Conservation (phyloP, 2,329 filamentous ascomycete species). For the Diaporthe amygdali region DNA sequence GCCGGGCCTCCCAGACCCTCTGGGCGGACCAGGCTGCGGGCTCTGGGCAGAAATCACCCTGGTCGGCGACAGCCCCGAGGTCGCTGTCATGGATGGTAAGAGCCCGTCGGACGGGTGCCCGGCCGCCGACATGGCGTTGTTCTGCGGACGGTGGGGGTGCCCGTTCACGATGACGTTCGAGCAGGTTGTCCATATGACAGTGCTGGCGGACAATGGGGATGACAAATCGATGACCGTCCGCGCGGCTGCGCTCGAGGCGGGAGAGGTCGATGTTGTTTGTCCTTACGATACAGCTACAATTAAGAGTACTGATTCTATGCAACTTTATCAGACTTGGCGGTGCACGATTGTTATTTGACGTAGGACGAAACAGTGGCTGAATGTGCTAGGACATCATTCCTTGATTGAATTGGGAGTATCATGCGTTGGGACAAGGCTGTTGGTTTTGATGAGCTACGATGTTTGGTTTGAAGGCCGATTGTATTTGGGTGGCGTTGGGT, state of each 20-base stretch:
- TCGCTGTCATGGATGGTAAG: neutral
- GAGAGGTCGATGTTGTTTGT: neutral
- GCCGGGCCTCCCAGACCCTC: neutral
- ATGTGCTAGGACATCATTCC: no score
- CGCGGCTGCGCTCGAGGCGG: neutral
- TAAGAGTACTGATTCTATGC: neutral
- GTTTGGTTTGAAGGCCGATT: no score
- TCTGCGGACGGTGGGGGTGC: neutral
- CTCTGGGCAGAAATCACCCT: neutral
- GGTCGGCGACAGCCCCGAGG: neutral
- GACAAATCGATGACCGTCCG: neutral
- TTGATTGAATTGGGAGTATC: no score
- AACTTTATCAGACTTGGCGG: neutral
- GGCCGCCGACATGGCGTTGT: neutral
- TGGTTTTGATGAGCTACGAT: no score
- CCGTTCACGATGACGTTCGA: neutral
- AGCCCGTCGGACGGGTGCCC: neutral
- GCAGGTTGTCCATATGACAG: neutral
- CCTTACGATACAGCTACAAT: neutral
- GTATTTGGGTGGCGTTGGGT: no score
- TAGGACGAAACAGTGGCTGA: no score
- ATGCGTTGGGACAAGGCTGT: no score
- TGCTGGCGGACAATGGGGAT: neutral
- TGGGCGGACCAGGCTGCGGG: neutral
- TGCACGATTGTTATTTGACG: neutral